Conservation (phyloP, 2,329 filamentous ascomycete species). For the Pestalotiopsis sp. region DNA sequence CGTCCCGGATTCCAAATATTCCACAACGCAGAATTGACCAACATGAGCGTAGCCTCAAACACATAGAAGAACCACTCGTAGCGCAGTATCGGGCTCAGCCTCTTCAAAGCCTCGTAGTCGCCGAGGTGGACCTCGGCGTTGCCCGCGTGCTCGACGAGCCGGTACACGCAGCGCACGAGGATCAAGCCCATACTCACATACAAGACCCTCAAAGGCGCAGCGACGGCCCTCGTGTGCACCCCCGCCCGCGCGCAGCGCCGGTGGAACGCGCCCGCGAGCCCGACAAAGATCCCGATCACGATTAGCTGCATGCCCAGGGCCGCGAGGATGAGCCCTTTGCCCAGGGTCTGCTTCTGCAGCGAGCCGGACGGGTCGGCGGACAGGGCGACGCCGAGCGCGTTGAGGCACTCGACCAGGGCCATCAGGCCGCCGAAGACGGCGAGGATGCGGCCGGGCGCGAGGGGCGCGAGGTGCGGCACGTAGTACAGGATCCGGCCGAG, state of each 20-base stretch:
- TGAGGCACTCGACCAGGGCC: slow-evolving; percentile 37
- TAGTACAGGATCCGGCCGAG: slow-evolving; percentile 63
- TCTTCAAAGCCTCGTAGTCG: slow-evolving; percentile 25
- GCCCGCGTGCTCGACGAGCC: slow-evolving; percentile 44
- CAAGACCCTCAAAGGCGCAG: slow-evolving; percentile 20
- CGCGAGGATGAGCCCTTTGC: neutral
- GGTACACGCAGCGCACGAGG: slow-evolving; percentile 43
- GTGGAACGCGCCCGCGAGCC: neutral
- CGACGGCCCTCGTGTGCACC: neutral
- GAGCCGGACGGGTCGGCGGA: neutral
- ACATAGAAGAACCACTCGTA: slow-evolving; percentile 50
- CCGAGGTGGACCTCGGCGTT: slow-evolving; percentile 34
- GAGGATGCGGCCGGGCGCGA: slow-evolving; percentile 47
- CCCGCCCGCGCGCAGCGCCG: neutral
- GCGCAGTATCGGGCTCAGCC: slow-evolving; percentile 36
- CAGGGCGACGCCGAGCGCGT: slow-evolving; percentile 31
- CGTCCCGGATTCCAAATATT: slow-evolving; percentile 41
- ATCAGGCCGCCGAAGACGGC: slow-evolving; percentile 47
- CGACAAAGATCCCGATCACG: neutral
- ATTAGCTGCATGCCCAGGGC: neutral
- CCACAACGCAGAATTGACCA: slow-evolving; percentile 39
- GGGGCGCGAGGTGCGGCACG: slow-evolving; percentile 58
- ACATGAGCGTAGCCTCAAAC: slow-evolving; percentile 44
- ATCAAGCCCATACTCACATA: slow-evolving; percentile 42
- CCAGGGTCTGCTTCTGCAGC: neutral